Base-by-base conservation (phyloP, 1,139 yeast species). In the Candida sojae region DNA sequence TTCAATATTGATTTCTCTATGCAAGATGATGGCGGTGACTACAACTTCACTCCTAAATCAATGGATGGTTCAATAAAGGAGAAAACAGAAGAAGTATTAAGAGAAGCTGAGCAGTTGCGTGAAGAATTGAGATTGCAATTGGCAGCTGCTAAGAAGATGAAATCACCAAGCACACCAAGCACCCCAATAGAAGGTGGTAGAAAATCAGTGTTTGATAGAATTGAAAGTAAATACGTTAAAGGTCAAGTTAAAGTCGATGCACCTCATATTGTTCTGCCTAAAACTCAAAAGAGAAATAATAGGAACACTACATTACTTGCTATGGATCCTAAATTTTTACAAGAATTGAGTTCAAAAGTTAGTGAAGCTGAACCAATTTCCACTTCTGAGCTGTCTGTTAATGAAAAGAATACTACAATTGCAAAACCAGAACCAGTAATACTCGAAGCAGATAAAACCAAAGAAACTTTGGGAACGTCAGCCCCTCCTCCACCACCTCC, bases 341-440 rank as follows among this genome's bases (percentile, higher is more conserved):
- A 76, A 46, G 91, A 86, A 56, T 68, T 85, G 52, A 72, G 79
- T 23, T 65, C 75, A 8, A 83, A 80, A 57, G 85, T 83, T 9
- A 66, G 63, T 11, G 72, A 64, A 52, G 57, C 69, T 5, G 67
- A 68, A 5, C 63, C 78, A 1, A 68, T 72, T 37, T 68, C 61
- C 11, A 5, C 13, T 10, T n/a, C 23, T 11, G 21, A 17, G 21
- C 21, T 17, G 3, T 17, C 21, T 17, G 21, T 17, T 17, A 17
- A 17, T 17, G 21, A 2, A 17, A 17, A 17, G 2, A 17, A 17
- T 17, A 17, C 2, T 17, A 17, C 21, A 17, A 3, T 17, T 17
- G 2, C 21, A 17, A 17, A 17, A 17, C 21, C 21, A 3, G 30
- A 10, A 12, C 36, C 26, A 28, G 29, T 25, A 26, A 21, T 26